Conservation (phyloP, 345 rosid genomes). For the Citrus mangshanensis region DNA sequence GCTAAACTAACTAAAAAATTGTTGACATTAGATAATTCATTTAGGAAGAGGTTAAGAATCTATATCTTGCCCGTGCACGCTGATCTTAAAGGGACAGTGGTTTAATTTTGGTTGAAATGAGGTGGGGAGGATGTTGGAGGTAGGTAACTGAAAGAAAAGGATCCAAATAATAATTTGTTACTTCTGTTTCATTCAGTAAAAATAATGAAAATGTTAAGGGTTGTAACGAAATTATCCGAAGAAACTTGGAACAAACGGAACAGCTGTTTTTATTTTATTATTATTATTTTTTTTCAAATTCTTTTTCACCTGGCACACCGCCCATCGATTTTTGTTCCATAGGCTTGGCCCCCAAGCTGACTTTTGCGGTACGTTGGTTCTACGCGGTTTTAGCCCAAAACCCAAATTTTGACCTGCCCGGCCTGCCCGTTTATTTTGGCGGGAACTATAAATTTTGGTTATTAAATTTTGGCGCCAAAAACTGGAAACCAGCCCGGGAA, state of each 20-base stretch:
- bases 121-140: too few relatives aligned
- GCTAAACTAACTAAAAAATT: too few relatives aligned
- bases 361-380: neutral
- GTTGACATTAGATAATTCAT: too few relatives aligned
- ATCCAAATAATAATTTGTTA: neutral
- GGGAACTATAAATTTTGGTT: constrained; percentile 15
- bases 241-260: neutral
- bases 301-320: neutral
- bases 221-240: neutral
- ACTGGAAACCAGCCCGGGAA: constrained; percentile 19
- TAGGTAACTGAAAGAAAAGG: too few relatives aligned
- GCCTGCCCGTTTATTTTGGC: constrained; percentile 29
- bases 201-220: neutral
- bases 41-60: too few relatives aligned
- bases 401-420: constrained; percentile 26
- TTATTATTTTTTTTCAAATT: too few relatives aligned
- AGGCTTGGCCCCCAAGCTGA: constrained; percentile 22
- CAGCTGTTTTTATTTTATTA: too few relatives aligned
- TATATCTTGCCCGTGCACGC: too few relatives aligned
- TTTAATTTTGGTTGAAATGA: too few relatives aligned
- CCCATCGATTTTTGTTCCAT: constrained; percentile 24
- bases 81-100: too few relatives aligned
- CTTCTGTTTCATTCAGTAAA: too few relatives aligned
- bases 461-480: constrained; percentile 25
- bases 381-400: constrained; percentile 27